Evolutionary conservation across 2,329 filamentous ascomycete species (phyloP).

Genomic region (Trichoderma harzianum): DNA sequence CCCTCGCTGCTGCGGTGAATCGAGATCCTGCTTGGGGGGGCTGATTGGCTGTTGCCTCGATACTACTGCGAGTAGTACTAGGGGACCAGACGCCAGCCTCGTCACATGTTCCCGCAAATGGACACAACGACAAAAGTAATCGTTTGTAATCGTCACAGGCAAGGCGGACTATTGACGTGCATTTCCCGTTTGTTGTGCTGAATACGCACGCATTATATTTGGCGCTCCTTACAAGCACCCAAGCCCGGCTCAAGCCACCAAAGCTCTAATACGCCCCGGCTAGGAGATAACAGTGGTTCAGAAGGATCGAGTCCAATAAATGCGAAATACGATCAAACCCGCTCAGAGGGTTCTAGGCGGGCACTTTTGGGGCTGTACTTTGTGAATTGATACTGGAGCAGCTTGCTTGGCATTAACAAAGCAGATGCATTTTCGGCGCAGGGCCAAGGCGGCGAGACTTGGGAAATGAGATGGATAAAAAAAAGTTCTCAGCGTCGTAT

Average conservation of each 20-base stretch:
- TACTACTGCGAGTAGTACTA: not conserved
- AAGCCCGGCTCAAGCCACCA: not conserved
- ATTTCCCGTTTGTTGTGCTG: not conserved
- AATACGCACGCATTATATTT: not conserved
- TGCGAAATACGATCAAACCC: not conserved
- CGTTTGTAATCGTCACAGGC: not conserved
- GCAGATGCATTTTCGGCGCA: not conserved
- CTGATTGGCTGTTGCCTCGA: not conserved
- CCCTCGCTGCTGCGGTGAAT: not conserved
- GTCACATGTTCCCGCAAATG: not conserved
- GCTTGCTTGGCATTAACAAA: not conserved
- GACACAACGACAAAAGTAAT: not conserved
- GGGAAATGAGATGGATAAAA: not conserved
- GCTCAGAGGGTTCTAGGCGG: no score
- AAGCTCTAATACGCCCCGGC: not conserved
- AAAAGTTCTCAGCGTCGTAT: not conserved
- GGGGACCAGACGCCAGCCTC: not conserved
- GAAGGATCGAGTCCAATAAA: not conserved
- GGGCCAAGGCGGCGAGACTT: not conserved
- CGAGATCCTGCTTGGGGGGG: not conserved
- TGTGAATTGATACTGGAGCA: not conserved
- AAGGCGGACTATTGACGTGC: not conserved
- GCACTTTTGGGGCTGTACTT: not conserved
- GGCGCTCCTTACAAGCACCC: not conserved
- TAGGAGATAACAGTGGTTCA: constrained; percentile 6